A percentile compares a stretch with the other conserved stretches of the same genome.
Conservation (phyloP, 139 green algal species). For the Diplosphaera chodatii region DNA sequence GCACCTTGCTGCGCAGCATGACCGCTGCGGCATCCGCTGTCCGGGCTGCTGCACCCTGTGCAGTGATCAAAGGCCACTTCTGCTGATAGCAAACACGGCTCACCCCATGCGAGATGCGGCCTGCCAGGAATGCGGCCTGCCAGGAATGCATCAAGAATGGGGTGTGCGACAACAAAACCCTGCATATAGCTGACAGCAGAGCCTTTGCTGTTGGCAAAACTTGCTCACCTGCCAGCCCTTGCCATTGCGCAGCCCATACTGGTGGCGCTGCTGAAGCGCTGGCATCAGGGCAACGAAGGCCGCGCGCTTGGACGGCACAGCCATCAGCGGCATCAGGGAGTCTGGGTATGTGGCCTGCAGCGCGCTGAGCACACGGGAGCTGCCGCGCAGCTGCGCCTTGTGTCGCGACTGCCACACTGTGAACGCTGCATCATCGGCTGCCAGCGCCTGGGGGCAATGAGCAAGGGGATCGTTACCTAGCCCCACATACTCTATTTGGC, state of each 20-base stretch:
- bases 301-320: not conserved
- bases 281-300: slow-evolving; percentile 6
- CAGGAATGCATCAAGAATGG: no score
- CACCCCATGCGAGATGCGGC: no score
- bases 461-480: no score
- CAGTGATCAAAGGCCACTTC: no score
- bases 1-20: not conserved
- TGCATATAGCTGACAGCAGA: no score
- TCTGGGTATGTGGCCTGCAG: slow-evolving; percentile 5
- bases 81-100: no score
- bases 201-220: no score
- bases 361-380: slow-evolving; percentile 20
- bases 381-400: slow-evolving; percentile 29
- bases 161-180: no score
- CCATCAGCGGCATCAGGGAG: slow-evolving; percentile 10
- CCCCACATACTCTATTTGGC: no score
- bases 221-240: slow-evolving; percentile 22
- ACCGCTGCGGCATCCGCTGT: not conserved
- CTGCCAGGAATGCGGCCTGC: no score
- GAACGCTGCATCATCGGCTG: slow-evolving; percentile 8
- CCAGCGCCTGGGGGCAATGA: slow-evolving; percentile 6
- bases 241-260: not conserved
- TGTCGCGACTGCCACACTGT: slow-evolving; percentile 25
- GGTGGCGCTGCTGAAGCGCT: slow-evolving; percentile 2
- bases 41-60: not conserved